phyloP scores from a whole-genome alignment of 2,329 filamentous ascomycete genomes.

The Penicillium thymicola region DNA sequence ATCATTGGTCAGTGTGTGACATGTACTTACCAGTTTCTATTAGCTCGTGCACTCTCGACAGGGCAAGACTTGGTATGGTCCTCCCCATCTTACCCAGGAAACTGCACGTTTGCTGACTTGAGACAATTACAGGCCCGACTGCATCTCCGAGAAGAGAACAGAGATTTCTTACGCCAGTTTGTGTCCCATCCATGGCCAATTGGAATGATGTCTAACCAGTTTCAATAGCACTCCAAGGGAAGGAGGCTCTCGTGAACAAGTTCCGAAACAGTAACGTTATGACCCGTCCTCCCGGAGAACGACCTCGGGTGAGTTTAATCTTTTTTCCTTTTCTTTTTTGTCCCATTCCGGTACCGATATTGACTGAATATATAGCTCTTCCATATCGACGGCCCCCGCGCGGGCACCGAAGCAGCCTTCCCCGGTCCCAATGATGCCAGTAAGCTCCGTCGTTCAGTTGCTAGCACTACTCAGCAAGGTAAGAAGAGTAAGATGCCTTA shows the following conservation, averaged over 20 bases:
- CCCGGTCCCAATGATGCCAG: constrained; percentile 4
- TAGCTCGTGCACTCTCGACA: constrained; percentile 70
- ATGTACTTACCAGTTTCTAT: constrained; percentile 10
- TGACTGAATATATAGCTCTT: constrained; percentile 52
- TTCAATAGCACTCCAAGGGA: constrained; percentile 75
- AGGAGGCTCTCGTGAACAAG: constrained; percentile 86
- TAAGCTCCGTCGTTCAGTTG: constrained; percentile 5
- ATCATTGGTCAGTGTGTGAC: not conserved
- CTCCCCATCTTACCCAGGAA: constrained; percentile 6
- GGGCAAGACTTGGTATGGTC: constrained; percentile 64
- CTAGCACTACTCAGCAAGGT: constrained; percentile 5
- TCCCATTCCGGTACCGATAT: not conserved
- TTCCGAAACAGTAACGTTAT: constrained; percentile 97
- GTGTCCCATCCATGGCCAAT: constrained; percentile 31
- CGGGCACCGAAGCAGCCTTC: not conserved
- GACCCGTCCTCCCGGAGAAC: constrained; percentile 75
- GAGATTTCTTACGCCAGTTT: constrained; percentile 94
- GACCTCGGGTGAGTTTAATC: constrained; percentile 66
- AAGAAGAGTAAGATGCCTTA: not conserved
- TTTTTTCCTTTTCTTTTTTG: not conserved
- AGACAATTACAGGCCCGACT: constrained; percentile 60
- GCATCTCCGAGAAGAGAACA: constrained; percentile 66
- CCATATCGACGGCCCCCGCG: constrained; percentile 40
- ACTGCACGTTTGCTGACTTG: constrained; percentile 30
- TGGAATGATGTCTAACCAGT: constrained; percentile 24